Evolutionary conservation across 106 monocot species (phyloP).

Genomic region (Chionographis japonica): DNA sequence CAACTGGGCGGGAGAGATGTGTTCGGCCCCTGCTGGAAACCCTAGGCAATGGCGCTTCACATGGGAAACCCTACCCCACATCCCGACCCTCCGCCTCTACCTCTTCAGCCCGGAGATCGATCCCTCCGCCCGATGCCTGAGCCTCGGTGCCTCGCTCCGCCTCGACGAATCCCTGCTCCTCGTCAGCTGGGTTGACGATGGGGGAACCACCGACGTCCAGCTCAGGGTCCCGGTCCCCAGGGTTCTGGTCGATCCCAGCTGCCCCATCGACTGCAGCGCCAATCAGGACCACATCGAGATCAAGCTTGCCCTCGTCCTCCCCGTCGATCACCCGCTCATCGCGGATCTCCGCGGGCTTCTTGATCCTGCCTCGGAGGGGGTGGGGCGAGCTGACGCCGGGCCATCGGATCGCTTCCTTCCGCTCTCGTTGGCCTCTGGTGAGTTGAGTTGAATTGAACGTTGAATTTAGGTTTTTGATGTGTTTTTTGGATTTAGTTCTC

Average conservation of each 20-base stretch:
- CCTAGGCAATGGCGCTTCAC: slow-evolving; percentile 40
- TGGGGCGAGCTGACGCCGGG: not conserved
- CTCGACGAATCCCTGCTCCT: slow-evolving; percentile 24
- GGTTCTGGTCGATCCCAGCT: slow-evolving; percentile 36
- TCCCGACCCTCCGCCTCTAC: slow-evolving; percentile 49
- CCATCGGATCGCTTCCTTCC: slow-evolving; percentile 8
- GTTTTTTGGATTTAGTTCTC: too few species aligned
- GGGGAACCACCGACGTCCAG: not conserved
- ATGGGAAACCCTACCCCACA: slow-evolving; percentile 47
- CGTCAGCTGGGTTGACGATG: slow-evolving; percentile 29
- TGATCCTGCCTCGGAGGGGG: not conserved
- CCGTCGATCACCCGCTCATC: slow-evolving; percentile 43
- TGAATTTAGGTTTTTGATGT: too few species aligned
- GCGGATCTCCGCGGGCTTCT: slow-evolving; percentile 2
- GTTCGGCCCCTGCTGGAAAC: not conserved
- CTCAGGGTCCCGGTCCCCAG: slow-evolving; percentile 31
- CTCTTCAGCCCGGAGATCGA: slow-evolving; percentile 25
- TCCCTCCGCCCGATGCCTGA: slow-evolving; percentile 3
- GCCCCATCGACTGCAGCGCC: slow-evolving; percentile 6
- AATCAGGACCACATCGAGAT: slow-evolving; percentile 48
- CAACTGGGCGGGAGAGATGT: not conserved
- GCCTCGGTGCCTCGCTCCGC: slow-evolving; percentile 23
- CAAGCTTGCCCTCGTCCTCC: slow-evolving; percentile 32
- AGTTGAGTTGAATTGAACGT: not conserved
- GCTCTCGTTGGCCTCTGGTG: slow-evolving; percentile 27